A percentile compares a stretch with the other conserved stretches of the same genome.
phyloP scores from a whole-genome alignment of 2,329 filamentous ascomycete species.

The Calonectria pteridis region DNA sequence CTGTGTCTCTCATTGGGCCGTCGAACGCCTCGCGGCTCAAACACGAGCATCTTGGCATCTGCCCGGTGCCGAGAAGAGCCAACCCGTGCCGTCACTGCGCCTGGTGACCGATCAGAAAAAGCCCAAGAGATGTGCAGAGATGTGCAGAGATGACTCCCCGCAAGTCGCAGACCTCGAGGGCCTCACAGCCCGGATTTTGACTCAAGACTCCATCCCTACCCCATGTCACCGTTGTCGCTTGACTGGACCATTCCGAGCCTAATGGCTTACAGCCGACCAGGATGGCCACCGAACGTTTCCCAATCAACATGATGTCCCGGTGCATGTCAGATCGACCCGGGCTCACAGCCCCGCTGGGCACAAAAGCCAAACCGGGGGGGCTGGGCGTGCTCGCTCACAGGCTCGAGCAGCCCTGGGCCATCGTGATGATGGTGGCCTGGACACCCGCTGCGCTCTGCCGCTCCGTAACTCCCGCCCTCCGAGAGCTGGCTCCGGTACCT shows the following conservation, averaged over 20 bases:
- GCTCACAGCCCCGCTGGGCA: slow-evolving; percentile 26
- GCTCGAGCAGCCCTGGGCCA: background rate
- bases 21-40: slow-evolving; percentile 21
- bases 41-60: slow-evolving; percentile 19
- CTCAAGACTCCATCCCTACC: slow-evolving; percentile 3
- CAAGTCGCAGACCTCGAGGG: background rate
- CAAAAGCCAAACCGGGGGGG: slow-evolving; percentile 9
- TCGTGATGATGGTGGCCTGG: slow-evolving; percentile 18
- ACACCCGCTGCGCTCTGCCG: background rate
- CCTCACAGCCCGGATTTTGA: background rate
- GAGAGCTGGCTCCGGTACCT: background rate
- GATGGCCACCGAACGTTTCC: slow-evolving; percentile 19
- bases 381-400: slow-evolving; percentile 31
- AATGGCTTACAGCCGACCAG: slow-evolving; percentile 29
- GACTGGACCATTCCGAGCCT: slow-evolving; percentile 29
- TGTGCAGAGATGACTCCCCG: background rate
- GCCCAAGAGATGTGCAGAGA: background rate
- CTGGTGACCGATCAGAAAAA: background rate
- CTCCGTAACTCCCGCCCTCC: background rate
- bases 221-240: slow-evolving; percentile 31
- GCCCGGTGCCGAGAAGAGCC: background rate
- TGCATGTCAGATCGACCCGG: slow-evolving; percentile 32
- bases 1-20: slow-evolving; percentile 1
- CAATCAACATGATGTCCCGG: slow-evolving; percentile 20
- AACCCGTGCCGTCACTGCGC: background rate